Evolutionary conservation across 2,329 filamentous ascomycete species (phyloP).

Genomic region (Mollisiaceae sp.): DNA sequence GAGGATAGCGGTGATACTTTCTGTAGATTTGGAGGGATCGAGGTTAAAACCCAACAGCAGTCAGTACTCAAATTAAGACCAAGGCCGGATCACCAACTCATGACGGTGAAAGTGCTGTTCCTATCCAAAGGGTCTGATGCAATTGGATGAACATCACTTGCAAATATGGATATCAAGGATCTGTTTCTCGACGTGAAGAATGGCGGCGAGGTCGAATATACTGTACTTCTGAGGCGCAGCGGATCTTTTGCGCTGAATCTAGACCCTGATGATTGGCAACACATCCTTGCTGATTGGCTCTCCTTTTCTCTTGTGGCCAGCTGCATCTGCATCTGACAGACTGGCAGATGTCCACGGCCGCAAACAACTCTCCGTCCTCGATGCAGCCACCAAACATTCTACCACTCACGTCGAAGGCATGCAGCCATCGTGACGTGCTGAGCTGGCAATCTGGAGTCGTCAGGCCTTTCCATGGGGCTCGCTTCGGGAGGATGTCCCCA

Average conservation of each 20-base stretch:
- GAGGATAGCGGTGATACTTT: background rate
- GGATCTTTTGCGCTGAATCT: background rate
- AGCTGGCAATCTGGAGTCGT: background rate
- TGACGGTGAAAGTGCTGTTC: background rate
- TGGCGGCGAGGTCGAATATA: background rate
- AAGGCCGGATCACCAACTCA: background rate
- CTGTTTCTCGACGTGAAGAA: background rate
- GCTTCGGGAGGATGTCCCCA: background rate
- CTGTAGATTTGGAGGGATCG: background rate
- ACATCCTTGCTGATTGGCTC: background rate
- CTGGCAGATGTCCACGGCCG: background rate
- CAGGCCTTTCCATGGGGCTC: background rate
- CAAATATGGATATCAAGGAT: background rate
- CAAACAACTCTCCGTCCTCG: background rate
- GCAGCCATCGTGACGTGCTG: background rate
- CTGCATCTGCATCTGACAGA: background rate
- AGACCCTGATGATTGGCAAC: too few species aligned
- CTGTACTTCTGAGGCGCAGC: background rate
- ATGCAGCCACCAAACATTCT: constrained; percentile 10
- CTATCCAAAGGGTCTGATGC: background rate
- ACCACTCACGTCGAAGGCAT: constrained; percentile 2
- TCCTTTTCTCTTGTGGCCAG: background rate
- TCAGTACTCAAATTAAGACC: background rate
- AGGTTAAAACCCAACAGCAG: background rate
- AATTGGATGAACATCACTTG: background rate